Base-by-base conservation (phyloP, 495 filamentous ascomycete genomes). In the Pseudomonodictys pantanalensis region DNA sequence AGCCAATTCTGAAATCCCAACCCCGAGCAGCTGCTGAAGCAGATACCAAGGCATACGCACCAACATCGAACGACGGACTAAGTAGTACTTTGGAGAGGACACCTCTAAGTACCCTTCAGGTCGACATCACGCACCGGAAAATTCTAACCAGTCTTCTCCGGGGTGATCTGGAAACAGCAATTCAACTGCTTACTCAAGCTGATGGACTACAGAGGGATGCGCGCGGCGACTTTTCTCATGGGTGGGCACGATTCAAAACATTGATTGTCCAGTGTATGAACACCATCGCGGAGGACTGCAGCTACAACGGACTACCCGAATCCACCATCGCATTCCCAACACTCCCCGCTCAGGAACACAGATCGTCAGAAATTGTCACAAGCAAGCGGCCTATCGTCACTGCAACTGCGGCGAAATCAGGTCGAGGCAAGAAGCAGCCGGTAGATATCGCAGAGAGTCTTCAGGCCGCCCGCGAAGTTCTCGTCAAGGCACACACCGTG, bases 281-380 rank as follows among this genome's bases (percentile, higher is more conserved):
- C 18, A 78, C 84, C 47, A 85, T 98, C 73, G 78, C 82, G 12
- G 76, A 80, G 2, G 90, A 97, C 74, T 86, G 91, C 9, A 86
- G 92, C 1, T 95, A 91, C 70, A 93, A 88, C 35, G 84, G 92
- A 17, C 78, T 98, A 23, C 87, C 90, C 7, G 93, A 98, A 58
- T 97, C 93, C 5, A 95, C 90, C 3, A 86, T 93, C 29, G 91
- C 88, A 0, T 81, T 91, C 58, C 90, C 91, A 8, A 84, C 88
- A 2, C 75, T 91, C 29, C 69, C 69, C 42, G 47, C 48, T 20
- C 54, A 54, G 18, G 64, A 70, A 15, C 41, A 32, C 20, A 49
- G 22, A 23, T 41, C 49, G 1, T 60, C 57, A 3, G 59, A 63
- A 23, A 56, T 9, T 30, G 44, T 18, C n/a, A 20, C 35, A 9